Evolutionary conservation across 164 flowering plant genomes (phyloP).

Genomic region (Magnolia officinalis): DNA sequence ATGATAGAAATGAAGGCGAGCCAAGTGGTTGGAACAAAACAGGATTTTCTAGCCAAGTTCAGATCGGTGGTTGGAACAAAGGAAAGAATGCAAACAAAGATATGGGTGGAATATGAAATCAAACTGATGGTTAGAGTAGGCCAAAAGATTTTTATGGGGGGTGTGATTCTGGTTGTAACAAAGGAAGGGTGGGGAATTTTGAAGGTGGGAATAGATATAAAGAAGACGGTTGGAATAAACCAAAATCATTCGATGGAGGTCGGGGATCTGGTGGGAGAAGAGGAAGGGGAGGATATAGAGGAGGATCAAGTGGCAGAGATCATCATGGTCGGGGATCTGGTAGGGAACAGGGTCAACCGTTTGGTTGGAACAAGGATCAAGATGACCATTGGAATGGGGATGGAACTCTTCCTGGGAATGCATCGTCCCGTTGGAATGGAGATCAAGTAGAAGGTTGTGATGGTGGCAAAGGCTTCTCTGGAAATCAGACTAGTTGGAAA

Average conservation of each 20-base stretch:
- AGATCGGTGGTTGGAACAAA: conserved; percentile 23
- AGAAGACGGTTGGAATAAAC: conserved; percentile 25
- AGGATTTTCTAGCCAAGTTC: conserved; percentile 9
- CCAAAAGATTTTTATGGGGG: conserved; percentile 8
- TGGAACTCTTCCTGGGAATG: no score
- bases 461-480: no score
- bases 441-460: no score
- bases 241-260: conserved; percentile 19
- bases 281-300: conserved; percentile 5
- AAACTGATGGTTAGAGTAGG: conserved; percentile 11
- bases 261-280: conserved; percentile 8
- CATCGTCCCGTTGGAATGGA: no score
- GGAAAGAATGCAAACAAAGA: conserved; percentile 14
- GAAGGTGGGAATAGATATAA: conserved; percentile 32
- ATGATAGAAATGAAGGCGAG: conserved; percentile 11
- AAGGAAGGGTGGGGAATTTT: conserved; percentile 19
- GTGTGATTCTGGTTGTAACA: conserved; percentile 11
- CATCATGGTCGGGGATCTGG: conserved; percentile 11
- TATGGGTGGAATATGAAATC: not conserved
- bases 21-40: conserved; percentile 10
- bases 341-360: no score
- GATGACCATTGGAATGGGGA: no score
- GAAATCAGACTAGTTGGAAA: no score
- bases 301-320: conserved; percentile 8
- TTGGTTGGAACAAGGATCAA: no score